Percentiles rank a stretch among this genome's conserved stretches.
These are phyloP conservation scores for Encephalitozoon hellem DNA, from an alignment of 371 early-diverging fungal genomes.

Conservation along the genomic window DNA sequence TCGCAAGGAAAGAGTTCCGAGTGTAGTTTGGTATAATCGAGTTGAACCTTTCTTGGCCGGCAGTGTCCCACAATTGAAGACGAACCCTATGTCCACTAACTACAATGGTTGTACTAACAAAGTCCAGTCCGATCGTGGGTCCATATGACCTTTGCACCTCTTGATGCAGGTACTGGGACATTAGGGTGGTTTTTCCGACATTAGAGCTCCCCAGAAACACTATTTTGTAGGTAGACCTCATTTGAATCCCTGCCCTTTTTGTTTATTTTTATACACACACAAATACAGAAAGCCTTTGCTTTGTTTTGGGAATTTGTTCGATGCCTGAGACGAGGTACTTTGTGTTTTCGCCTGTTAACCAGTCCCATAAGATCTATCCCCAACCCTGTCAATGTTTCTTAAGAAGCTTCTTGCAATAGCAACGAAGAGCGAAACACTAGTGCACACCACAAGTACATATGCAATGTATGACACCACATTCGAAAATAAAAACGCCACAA, in stretches of 20 bases:
- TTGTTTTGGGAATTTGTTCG: background rate
- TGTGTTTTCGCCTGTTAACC: background rate
- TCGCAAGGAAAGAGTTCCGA: slow-evolving; percentile 89
- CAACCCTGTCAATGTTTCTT: slow-evolving; percentile 18
- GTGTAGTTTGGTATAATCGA: slow-evolving; percentile 90
- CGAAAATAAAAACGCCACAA: slow-evolving; percentile 19
- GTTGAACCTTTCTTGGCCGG: slow-evolving; percentile 62
- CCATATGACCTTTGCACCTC: slow-evolving; percentile 59
- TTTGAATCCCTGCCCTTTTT: slow-evolving; percentile 19
- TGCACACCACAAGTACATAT: slow-evolving; percentile 1
- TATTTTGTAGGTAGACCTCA: slow-evolving; percentile 62
- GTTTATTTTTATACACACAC: slow-evolving; percentile 2
- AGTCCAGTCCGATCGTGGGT: slow-evolving; percentile 99
- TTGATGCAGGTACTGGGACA: slow-evolving; percentile 65
- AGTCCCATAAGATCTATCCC: background rate
- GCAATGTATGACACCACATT: background rate
- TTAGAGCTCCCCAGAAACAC: slow-evolving; percentile 60
- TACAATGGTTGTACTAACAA: slow-evolving; percentile 66
- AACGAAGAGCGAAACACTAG: slow-evolving; percentile 14
- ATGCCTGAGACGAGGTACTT: background rate
- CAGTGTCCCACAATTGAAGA: slow-evolving; percentile 62
- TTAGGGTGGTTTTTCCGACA: slow-evolving; percentile 97
- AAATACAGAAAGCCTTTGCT: background rate
- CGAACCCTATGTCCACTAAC: slow-evolving; percentile 51
- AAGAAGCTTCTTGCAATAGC: slow-evolving; percentile 5